Evolutionary conservation across 495 filamentous ascomycete genomes (phyloP).

Genomic region (Aspergillus leporis): DNA sequence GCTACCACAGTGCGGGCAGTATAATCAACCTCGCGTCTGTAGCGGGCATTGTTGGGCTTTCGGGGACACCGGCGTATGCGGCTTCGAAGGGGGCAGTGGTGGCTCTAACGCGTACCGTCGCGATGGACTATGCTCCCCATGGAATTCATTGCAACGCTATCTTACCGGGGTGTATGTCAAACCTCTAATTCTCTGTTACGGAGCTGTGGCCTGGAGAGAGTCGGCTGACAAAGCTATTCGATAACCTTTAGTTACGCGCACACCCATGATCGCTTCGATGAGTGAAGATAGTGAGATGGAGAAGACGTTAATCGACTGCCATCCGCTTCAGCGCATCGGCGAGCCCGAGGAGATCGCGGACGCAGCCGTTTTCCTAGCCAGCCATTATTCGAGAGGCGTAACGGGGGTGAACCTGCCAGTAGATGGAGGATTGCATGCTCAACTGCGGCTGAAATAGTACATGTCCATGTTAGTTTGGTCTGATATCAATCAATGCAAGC

Average conservation of each 20-base stretch:
- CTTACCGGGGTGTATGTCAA: conserved; percentile 4
- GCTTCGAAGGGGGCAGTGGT: conserved; percentile 6
- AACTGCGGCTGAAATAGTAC: conserved; percentile 2
- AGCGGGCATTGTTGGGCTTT: too few relatives aligned
- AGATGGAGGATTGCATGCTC: conserved; percentile 3
- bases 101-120: background rate
- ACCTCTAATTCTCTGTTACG: too few relatives aligned
- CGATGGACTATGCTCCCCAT: conserved; percentile 1
- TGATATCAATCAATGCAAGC: too few relatives aligned
- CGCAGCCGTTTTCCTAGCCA: background rate
- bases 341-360: conserved; percentile 1
- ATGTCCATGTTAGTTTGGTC: too few relatives aligned
- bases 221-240: too few relatives aligned
- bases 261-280: conserved; percentile 2
- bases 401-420: conserved; percentile 1
- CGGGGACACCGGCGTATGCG: conserved; percentile 1
- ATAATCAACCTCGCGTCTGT: background rate
- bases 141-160: conserved; percentile 3
- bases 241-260: background rate
- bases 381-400: background rate
- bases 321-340: conserved; percentile 1
- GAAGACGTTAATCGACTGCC: background rate
- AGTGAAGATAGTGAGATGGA: background rate
- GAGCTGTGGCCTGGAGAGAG: too few relatives aligned
- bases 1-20: background rate